Evolutionary conservation across 208 protist genomes (phyloP).

Genomic region (Trypanosoma lewisi): DNA sequence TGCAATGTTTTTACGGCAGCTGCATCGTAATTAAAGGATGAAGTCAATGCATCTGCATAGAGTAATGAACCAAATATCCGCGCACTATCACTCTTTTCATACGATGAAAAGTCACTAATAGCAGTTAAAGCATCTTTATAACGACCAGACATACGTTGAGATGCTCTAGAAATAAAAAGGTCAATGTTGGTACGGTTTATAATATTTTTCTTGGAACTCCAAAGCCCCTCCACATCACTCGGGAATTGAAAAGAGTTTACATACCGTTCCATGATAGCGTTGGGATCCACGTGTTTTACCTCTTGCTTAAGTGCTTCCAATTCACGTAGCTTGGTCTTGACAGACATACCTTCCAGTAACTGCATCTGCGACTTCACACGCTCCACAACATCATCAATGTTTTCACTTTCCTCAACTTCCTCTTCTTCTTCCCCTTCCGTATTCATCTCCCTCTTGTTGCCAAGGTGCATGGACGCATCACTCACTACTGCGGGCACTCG

Average conservation of each 20-base stretch:
- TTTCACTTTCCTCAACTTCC: too few species aligned
- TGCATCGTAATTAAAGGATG: slow-evolving; percentile 30
- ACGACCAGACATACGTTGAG: slow-evolving; percentile 48
- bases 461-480: background rate
- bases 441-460: background rate
- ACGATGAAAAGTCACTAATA: slow-evolving; percentile 34
- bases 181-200: slow-evolving; percentile 52
- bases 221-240: slow-evolving; percentile 49
- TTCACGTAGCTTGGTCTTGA: slow-evolving; percentile 55
- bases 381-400: slow-evolving; percentile 50
- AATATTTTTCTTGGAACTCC: slow-evolving; percentile 27
- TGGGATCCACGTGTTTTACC: slow-evolving; percentile 39
- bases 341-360: slow-evolving; percentile 39
- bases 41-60: slow-evolving; percentile 50
- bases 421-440: slow-evolving; percentile 3
- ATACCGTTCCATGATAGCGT: slow-evolving; percentile 25
- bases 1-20: slow-evolving; percentile 44
- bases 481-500: background rate
- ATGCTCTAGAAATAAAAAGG: slow-evolving; percentile 45
- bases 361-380: slow-evolving; percentile 32
- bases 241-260: slow-evolving; percentile 50
- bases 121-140: slow-evolving; percentile 50
- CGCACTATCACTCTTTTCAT: slow-evolving; percentile 33
- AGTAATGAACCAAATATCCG: slow-evolving; percentile 48
- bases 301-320: slow-evolving; percentile 52